These are phyloP conservation scores for Ustilago shanxiensis DNA, from an alignment of 1,284 basidiomycete genomes.

Conservation along the genomic window DNA sequence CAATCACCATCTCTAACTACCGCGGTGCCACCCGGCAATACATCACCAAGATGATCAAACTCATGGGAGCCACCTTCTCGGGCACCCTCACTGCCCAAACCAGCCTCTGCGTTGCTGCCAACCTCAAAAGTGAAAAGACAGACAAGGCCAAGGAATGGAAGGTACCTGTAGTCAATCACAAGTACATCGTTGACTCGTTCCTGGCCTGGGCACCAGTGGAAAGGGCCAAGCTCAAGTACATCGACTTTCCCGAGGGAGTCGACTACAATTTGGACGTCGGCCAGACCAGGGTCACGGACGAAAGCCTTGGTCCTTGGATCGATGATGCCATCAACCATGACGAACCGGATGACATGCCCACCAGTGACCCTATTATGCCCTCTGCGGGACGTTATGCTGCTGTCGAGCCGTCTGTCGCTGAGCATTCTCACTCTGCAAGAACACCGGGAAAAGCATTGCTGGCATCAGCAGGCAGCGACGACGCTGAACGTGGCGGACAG, in stretches of 20 bases:
- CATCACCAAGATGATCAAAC: conserved; percentile 81
- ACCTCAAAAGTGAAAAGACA: conserved; percentile 81
- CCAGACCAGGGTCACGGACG: conserved; percentile 37
- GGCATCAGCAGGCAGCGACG: neutral
- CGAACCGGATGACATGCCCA: conserved; percentile 42
- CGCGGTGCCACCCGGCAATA: conserved; percentile 86
- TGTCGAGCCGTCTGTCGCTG: conserved; percentile 4
- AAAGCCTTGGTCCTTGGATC: conserved; percentile 49
- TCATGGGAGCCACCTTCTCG: conserved; percentile 84
- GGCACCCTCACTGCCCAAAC: conserved; percentile 79
- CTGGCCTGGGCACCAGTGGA: conserved; percentile 44
- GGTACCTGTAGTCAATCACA: conserved; percentile 87
- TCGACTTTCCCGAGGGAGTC: conserved; percentile 40
- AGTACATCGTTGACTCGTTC: conserved; percentile 90
- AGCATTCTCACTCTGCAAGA: neutral
- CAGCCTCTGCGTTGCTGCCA: conserved; percentile 84
- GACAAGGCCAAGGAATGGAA: conserved; percentile 81
- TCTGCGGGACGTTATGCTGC: conserved; percentile 9
- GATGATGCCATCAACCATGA: conserved; percentile 46
- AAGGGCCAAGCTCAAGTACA: conserved; percentile 44
- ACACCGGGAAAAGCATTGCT: neutral
- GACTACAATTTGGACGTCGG: conserved; percentile 43
- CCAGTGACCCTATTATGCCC: conserved; percentile 28
- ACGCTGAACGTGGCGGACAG: neutral
- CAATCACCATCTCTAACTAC: conserved; percentile 88